Conservation (phyloP, 306 rosid genomes). For the Morella rubra region DNA sequence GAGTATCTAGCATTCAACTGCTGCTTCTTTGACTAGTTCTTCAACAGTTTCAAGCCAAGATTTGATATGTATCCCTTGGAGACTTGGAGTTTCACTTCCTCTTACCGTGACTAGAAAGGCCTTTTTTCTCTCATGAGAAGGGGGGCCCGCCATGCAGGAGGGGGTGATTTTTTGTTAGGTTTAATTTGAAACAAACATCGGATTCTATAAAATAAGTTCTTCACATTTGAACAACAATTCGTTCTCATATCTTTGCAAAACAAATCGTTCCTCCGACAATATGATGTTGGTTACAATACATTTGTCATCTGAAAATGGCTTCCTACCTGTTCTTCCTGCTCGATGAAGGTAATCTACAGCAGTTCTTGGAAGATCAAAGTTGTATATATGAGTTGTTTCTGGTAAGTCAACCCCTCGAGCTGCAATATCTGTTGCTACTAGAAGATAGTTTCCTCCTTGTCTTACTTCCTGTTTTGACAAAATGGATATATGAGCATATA, state of each 20-base stretch:
- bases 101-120: not conserved
- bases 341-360: constrained; percentile 88
- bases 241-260: constrained; percentile 78
- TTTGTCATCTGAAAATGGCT: constrained; percentile 71
- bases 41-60: not conserved
- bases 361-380: constrained; percentile 78
- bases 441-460: constrained; percentile 78
- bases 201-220: constrained; percentile 48
- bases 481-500: constrained; percentile 18
- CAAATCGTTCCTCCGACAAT: constrained; percentile 72
- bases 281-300: constrained; percentile 73
- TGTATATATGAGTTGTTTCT: constrained; percentile 88
- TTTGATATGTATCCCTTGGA: not conserved
- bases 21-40: too few species aligned
- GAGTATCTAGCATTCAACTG: too few species aligned
- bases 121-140: not conserved
- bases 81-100: not conserved
- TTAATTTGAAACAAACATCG: constrained; percentile 4
- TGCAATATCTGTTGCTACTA: constrained; percentile 83
- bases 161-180: not conserved
- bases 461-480: constrained; percentile 58
- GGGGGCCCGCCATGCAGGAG: too few species aligned
- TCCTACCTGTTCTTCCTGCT: constrained; percentile 92
- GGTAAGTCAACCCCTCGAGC: constrained; percentile 94
- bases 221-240: constrained; percentile 71